phyloP scores from a whole-genome alignment of 495 filamentous ascomycete genomes.

The Neurospora sublineolata region DNA sequence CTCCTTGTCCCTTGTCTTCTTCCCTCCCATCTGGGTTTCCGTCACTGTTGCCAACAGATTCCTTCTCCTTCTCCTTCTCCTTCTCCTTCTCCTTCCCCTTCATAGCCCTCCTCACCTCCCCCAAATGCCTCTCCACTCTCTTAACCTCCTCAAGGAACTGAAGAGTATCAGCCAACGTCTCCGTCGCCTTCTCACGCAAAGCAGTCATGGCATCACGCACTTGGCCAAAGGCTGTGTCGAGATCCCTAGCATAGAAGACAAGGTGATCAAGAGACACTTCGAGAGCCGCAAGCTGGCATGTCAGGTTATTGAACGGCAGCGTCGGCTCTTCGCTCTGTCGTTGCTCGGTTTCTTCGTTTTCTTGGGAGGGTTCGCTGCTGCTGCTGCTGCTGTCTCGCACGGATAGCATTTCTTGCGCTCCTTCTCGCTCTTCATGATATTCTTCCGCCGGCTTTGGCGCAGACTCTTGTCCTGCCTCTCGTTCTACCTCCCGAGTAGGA shows the following conservation, averaged over 20 bases:
- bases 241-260: neutral
- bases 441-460: neutral
- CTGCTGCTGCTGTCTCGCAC: neutral
- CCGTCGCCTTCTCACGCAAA: neutral
- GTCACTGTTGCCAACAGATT: neutral
- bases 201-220: neutral
- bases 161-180: rapidly evolving
- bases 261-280: neutral
- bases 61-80: neutral
- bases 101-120: neutral
- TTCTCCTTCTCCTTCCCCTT: rapidly evolving
- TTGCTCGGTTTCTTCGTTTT: neutral
- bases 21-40: neutral
- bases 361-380: neutral
- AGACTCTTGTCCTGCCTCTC: neutral
- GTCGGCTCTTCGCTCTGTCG: rapidly evolving
- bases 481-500: neutral
- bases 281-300: rapidly evolving
- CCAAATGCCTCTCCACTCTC: neutral
- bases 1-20: neutral
- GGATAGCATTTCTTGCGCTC: too few species aligned
- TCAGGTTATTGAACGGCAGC: neutral
- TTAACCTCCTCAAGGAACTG: neutral
- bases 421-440: neutral
- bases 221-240: neutral